A percentile compares a stretch with the other conserved stretches of the same genome.
Conservation (phyloP, 257 asterid genomes). For the Solanum peruvianum region DNA sequence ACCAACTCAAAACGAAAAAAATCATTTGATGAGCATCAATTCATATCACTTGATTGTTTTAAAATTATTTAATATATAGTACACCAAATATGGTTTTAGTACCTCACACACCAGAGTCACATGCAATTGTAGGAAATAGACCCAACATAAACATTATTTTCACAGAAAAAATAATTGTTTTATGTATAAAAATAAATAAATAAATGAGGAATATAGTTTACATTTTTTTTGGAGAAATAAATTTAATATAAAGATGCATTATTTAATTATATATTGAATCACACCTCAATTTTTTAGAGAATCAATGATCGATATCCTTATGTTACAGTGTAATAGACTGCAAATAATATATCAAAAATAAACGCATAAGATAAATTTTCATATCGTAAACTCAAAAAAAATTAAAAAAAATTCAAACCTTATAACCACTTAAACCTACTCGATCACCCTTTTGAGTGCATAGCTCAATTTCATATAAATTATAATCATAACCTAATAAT, state of each 20-base stretch:
- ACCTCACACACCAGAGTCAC: not conserved
- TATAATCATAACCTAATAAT: not conserved
- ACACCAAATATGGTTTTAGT: not conserved
- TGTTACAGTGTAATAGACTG: not conserved
- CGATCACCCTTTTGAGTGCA: not conserved
- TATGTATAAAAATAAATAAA: not conserved
- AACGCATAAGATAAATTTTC: accelerated
- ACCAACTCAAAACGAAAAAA: not conserved
- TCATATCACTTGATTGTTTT: not conserved
- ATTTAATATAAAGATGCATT: not conserved
- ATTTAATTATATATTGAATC: not conserved
- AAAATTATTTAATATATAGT: not conserved
- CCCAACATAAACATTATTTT: not conserved
- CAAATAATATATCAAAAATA: too few relatives aligned
- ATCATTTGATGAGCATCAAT: not conserved
- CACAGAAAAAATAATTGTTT: not conserved
- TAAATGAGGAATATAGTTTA: not conserved
- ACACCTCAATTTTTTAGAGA: not conserved
- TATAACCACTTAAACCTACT: not conserved
- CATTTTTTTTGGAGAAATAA: not conserved
- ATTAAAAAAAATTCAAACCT: not conserved
- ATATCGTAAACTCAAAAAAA: accelerated
- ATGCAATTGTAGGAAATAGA: not conserved
- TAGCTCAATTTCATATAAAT: not conserved
- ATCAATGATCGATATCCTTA: accelerated